phyloP scores from a whole-genome alignment of 1,139 yeast genomes.

The Geotrichum bryndzae region DNA sequence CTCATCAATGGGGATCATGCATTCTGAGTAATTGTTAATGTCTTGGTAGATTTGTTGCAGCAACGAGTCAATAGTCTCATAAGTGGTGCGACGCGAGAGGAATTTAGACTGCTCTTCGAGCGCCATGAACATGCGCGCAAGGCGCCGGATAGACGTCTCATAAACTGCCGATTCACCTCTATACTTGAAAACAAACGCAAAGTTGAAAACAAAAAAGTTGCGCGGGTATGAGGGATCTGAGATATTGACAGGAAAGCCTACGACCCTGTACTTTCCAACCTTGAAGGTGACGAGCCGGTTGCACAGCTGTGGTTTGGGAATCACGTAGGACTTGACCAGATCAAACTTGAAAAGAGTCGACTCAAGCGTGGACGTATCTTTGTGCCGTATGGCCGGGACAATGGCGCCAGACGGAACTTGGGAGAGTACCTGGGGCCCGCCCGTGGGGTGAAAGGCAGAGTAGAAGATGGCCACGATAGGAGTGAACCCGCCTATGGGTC shows the following conservation, averaged over 20 bases:
- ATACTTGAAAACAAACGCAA: slow-evolving; percentile 84
- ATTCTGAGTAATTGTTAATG: slow-evolving; percentile 88
- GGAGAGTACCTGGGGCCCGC: slow-evolving; percentile 88
- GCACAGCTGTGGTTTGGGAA: slow-evolving; percentile 89
- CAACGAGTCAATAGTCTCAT: slow-evolving; percentile 65
- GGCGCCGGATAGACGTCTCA: slow-evolving; percentile 74
- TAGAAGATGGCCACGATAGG: slow-evolving; percentile 85
- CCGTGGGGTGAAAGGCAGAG: slow-evolving; percentile 90
- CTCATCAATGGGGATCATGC: slow-evolving; percentile 86
- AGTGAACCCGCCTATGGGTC: slow-evolving; percentile 51
- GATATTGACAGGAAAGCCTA: slow-evolving; percentile 89
- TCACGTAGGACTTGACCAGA: slow-evolving; percentile 78
- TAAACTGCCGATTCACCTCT: slow-evolving; percentile 78
- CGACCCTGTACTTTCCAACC: slow-evolving; percentile 61
- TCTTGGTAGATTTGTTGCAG: slow-evolving; percentile 89
- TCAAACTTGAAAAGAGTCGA: slow-evolving; percentile 65
- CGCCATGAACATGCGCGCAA: slow-evolving; percentile 85
- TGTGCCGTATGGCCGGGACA: slow-evolving; percentile 36
- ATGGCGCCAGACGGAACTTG: slow-evolving; percentile 76
- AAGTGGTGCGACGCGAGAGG: slow-evolving; percentile 44
- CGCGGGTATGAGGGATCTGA: slow-evolving; percentile 72
- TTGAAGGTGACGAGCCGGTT: slow-evolving; percentile 72
- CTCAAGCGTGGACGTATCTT: slow-evolving; percentile 36
- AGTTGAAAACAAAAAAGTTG: slow-evolving; percentile 86
- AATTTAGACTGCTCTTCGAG: slow-evolving; percentile 83